Base-by-base conservation (phyloP, 805 yeast genomes). In the Nakazawaea wyomingensis region DNA sequence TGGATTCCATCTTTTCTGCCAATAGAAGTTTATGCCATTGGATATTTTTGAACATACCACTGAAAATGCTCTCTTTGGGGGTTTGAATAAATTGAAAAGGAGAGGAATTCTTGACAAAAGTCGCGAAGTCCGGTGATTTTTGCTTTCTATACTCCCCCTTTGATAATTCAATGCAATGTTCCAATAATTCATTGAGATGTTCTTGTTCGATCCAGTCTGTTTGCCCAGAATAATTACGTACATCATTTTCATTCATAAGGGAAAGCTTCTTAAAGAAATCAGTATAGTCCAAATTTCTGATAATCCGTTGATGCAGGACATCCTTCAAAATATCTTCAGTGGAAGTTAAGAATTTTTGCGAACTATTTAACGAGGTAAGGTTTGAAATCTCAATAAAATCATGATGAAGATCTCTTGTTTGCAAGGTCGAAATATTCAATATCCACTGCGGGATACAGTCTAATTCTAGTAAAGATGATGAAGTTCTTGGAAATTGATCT, bases 361-460 rank as follows among this genome's bases (percentile, higher is more conserved):
- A 5, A 4, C 13, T 13, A 7, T 2, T n/a, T n/a, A n/a, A 7
- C 14, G 7, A 5, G 5, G 18, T 6, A 3, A 50, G 55, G 2
- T 46, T 45, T 28, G 18, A 9, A 17, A 43, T 19, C 17, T 72
- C 80, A 2, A 61, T 43, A 45, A 81, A 74, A 41, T 69, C 67
- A 44, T 68, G 59, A 54, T 83, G 89, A 4, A 77, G 49, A 41
- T 72, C 64, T 26, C 79, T 54, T 44, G 70, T 71, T 4, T 50
- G 52, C 8, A 81, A 36, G 0, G 62, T 62, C 1, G 52, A 41
- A 19, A 89, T 61, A 55, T 90, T 89, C 7, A 62, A 26, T 10
- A 91, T 82, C 57, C 71, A 63, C n/a, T 65, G 69, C 0, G 88
- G 80, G 5, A 68, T 51, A 1, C 82, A 62, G 57, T 91, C 97